A percentile compares a stretch with the other conserved stretches of the same genome.
phyloP scores from a whole-genome alignment of 257 asterid species.

The Handroanthus guayacan region DNA sequence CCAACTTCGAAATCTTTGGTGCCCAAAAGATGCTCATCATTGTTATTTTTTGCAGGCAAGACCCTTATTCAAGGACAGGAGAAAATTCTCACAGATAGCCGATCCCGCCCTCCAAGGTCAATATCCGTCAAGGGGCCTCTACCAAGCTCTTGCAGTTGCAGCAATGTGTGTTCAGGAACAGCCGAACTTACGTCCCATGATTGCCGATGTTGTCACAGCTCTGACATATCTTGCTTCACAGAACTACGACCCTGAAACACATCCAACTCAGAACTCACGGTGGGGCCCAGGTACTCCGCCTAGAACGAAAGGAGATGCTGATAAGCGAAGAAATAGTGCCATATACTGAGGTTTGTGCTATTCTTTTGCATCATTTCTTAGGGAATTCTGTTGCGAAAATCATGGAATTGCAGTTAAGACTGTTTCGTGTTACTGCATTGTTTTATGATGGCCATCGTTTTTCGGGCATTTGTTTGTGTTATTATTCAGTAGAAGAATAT shows the following conservation, averaged over 20 bases:
- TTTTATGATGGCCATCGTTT: background rate
- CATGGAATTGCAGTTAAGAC: too few relatives aligned
- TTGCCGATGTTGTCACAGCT: slow-evolving; percentile 92
- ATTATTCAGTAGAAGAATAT: slow-evolving; percentile 27
- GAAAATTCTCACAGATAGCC: slow-evolving; percentile 72
- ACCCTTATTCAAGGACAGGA: slow-evolving; percentile 85
- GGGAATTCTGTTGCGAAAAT: background rate
- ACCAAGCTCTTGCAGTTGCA: slow-evolving; percentile 88
- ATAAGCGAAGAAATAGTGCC: slow-evolving; percentile 44
- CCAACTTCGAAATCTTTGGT: too few relatives aligned
- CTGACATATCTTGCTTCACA: slow-evolving; percentile 77
- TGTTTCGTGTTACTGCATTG: too few relatives aligned
- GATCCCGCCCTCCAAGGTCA: slow-evolving; percentile 87
- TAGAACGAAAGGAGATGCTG: slow-evolving; percentile 49
- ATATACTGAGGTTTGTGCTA: slow-evolving; percentile 34
- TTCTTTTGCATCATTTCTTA: slow-evolving; percentile 5
- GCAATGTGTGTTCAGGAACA: slow-evolving; percentile 94
- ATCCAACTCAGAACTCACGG: slow-evolving; percentile 50
- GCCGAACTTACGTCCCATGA: slow-evolving; percentile 75
- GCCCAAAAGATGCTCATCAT: too few relatives aligned
- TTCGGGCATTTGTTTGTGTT: slow-evolving; percentile 21
- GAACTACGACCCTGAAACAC: slow-evolving; percentile 55
- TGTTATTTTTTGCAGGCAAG: slow-evolving; percentile 59
- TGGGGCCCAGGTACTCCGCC: slow-evolving; percentile 67
- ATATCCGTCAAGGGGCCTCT: slow-evolving; percentile 76